These are phyloP conservation scores for Piedraia hortae DNA, from an alignment of 2,329 filamentous ascomycete genomes.

Conservation along the genomic window DNA sequence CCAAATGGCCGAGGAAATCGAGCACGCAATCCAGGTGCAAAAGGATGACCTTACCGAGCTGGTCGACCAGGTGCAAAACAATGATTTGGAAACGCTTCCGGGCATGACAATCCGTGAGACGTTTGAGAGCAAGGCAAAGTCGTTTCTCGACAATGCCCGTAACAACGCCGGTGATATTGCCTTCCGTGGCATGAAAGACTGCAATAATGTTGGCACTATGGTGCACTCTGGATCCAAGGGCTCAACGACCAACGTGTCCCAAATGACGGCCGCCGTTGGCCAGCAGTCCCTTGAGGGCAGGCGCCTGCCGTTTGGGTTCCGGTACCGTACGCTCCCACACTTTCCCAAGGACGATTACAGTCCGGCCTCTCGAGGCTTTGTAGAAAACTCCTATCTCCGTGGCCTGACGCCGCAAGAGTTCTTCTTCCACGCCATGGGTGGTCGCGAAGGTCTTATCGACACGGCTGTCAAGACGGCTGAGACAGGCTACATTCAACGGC, in stretches of 20 bases:
- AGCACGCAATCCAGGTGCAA: conserved; percentile 50
- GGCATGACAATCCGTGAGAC: conserved; percentile 98
- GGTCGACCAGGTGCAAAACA: conserved; percentile 53
- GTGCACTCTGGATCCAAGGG: conserved; percentile 92
- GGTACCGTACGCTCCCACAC: conserved; percentile 85
- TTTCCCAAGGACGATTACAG: conserved; percentile 99
- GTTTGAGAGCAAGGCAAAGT: conserved; percentile 90
- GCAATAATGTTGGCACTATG: conserved; percentile 94
- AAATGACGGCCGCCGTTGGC: conserved; percentile 95
- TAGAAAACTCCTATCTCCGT: conserved; percentile 94
- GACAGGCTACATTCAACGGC: conserved; percentile 95
- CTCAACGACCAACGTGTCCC: conserved; percentile 96
- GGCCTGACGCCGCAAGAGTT: conserved; percentile 88
- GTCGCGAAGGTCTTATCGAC: conserved; percentile 97
- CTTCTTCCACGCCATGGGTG: conserved; percentile 99
- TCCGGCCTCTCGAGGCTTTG: conserved; percentile 84
- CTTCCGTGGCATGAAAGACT: conserved; percentile 73
- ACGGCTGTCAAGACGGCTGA: conserved; percentile 98
- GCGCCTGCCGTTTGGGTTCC: conserved; percentile 97
- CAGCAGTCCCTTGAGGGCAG: conserved; percentile 97
- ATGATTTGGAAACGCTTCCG: conserved; percentile 70
- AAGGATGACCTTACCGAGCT: conserved; percentile 57
- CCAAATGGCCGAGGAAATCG: conserved; percentile 57
- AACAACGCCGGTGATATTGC: conserved; percentile 86
- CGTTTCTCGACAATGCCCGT: conserved; percentile 80